Percentiles rank a stretch among this genome's conserved stretches.
Conservation (phyloP, 768 basidiomycete species). For the Xerocomellus dryophilus region DNA sequence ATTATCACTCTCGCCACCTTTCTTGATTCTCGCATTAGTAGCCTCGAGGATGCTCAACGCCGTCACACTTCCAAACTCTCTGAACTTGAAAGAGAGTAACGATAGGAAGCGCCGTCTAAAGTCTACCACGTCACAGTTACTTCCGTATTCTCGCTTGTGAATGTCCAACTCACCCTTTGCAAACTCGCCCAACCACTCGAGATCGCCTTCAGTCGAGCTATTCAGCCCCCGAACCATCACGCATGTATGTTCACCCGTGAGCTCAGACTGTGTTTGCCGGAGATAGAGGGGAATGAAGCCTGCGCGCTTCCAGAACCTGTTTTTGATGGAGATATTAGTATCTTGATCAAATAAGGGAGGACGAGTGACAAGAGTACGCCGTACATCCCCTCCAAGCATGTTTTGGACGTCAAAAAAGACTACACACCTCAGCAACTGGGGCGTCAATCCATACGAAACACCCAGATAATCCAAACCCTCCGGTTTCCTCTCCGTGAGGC, state of each 20-base stretch:
- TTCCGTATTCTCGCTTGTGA: not conserved
- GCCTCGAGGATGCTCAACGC: slow-evolving; percentile 89
- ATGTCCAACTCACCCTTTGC: slow-evolving; percentile 56
- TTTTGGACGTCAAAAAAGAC: not conserved
- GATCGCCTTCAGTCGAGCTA: slow-evolving; percentile 55
- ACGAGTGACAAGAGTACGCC: not conserved
- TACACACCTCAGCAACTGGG: slow-evolving; percentile 68
- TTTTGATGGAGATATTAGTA: not conserved
- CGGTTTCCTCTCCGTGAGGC: slow-evolving; percentile 85
- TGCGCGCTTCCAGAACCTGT: slow-evolving; percentile 92
- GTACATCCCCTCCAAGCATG: not conserved
- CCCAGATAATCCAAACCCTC: slow-evolving; percentile 92
- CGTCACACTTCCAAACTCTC: slow-evolving; percentile 86
- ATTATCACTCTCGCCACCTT: slow-evolving; percentile 36
- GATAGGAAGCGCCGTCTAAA: slow-evolving; percentile 89
- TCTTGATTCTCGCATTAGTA: slow-evolving; percentile 60
- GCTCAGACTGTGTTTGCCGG: slow-evolving; percentile 88
- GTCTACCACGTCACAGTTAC: slow-evolving; percentile 48
- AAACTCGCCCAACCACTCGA: slow-evolving; percentile 88
- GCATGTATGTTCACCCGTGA: slow-evolving; percentile 95
- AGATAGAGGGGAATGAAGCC: slow-evolving; percentile 91
- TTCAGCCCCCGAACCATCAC: slow-evolving; percentile 90
- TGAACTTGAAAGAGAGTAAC: slow-evolving; percentile 90
- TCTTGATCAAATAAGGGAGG: not conserved
- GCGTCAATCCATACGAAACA: slow-evolving; percentile 92